These are phyloP conservation scores for Phlebiopsis flavidoalba DNA, from an alignment of 768 basidiomycete species.

Conservation along the genomic window DNA sequence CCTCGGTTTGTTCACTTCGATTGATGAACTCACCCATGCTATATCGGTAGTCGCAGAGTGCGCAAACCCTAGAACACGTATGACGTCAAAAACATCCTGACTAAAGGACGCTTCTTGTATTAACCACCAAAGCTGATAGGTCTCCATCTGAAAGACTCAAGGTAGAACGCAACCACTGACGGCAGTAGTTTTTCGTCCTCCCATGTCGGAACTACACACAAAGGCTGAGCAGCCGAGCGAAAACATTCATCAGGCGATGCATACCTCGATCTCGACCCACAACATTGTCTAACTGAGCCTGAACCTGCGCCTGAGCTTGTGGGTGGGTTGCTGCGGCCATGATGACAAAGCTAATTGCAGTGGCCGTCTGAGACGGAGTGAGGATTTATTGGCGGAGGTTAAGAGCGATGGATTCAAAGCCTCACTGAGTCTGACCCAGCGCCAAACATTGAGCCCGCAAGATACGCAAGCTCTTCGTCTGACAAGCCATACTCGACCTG, in stretches of 20 bases:
- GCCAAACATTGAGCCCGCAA: constrained; percentile 39
- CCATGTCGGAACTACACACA: constrained; percentile 33
- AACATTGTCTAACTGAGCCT: constrained; percentile 32
- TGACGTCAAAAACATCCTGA: neutral
- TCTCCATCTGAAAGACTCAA: constrained; percentile 38
- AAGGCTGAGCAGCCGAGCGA: neutral
- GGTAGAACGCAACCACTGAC: constrained; percentile 35
- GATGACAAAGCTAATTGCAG: constrained; percentile 23
- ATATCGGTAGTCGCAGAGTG: constrained; percentile 65
- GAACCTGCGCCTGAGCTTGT: constrained; percentile 27
- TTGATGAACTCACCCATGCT: constrained; percentile 38
- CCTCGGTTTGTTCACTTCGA: neutral
- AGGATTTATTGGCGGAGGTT: neutral
- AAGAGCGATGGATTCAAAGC: neutral
- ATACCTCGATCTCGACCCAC: constrained; percentile 30
- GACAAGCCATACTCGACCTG: constrained; percentile 26
- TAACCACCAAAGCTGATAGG: constrained; percentile 5
- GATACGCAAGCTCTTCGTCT: constrained; percentile 32
- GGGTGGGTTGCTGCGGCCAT: constrained; percentile 36
- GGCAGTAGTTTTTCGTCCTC: constrained; percentile 32
- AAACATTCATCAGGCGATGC: constrained; percentile 2
- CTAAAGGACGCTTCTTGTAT: neutral
- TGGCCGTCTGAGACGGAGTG: constrained; percentile 26
- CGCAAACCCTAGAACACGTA: constrained; percentile 39
- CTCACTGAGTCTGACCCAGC: constrained; percentile 38